Evolutionary conservation across 2,329 filamentous ascomycete genomes (phyloP).

Genomic region (Laburnicola sp.): DNA sequence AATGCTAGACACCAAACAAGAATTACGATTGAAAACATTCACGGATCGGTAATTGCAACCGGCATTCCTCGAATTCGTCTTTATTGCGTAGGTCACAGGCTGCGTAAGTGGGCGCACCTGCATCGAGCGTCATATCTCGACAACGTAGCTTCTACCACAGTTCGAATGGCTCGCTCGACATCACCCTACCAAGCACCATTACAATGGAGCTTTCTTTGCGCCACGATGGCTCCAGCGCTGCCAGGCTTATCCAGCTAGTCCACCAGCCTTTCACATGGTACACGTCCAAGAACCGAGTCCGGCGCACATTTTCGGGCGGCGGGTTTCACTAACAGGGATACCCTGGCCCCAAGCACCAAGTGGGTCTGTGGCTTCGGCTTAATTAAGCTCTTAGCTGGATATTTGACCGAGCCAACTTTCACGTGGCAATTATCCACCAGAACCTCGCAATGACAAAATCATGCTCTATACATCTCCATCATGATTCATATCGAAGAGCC

Average conservation of each 20-base stretch:
- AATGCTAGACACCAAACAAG: neutral
- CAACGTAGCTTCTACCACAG: too few species aligned
- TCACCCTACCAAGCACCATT: too few species aligned
- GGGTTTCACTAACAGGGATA: slow-evolving; percentile 32
- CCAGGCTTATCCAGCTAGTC: slow-evolving; percentile 3
- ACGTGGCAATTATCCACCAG: slow-evolving; percentile 34
- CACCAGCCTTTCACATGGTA: slow-evolving; percentile 16
- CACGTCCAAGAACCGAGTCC: slow-evolving; percentile 31
- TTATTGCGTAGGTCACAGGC: neutral
- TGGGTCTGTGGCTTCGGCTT: slow-evolving; percentile 38
- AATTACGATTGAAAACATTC: neutral
- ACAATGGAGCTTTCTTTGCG: neutral
- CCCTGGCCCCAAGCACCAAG: slow-evolving; percentile 29
- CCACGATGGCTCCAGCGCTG: slow-evolving; percentile 16
- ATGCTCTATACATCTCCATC: neutral
- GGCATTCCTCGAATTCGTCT: neutral
- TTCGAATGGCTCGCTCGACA: too few species aligned
- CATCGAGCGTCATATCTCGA: neutral
- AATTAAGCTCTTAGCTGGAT: slow-evolving; percentile 14
- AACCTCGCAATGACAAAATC: slow-evolving; percentile 3
- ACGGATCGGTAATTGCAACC: too few species aligned
- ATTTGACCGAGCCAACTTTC: slow-evolving; percentile 32
- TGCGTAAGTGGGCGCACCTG: neutral
- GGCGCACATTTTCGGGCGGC: slow-evolving; percentile 25
- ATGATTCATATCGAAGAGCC: too few species aligned